Evolutionary conservation across 768 basidiomycete genomes (phyloP).

Genomic region (Melanogaster broomeanus): DNA sequence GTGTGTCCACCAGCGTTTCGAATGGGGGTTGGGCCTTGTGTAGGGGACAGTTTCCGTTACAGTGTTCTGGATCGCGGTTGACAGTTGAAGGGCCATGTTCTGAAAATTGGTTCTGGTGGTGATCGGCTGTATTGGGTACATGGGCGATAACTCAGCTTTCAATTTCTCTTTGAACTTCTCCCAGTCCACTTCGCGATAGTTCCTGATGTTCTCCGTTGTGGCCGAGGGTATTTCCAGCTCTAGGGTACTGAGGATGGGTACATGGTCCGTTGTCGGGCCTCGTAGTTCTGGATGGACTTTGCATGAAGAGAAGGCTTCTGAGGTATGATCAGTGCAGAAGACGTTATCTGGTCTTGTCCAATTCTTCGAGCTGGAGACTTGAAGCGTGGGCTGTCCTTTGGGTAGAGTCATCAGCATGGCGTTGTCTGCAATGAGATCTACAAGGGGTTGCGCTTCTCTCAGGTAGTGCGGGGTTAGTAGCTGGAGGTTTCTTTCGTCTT

Average conservation of each 20-base stretch:
- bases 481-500: constrained; percentile 4
- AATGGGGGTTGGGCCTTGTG: too few species aligned
- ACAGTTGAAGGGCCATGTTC: too few species aligned
- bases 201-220: not conserved
- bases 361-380: not conserved
- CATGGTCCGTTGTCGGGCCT: not conserved
- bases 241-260: not conserved
- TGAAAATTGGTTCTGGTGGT: too few species aligned
- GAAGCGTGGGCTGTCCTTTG: not conserved
- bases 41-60: too few species aligned
- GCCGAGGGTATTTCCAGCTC: not conserved
- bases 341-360: not conserved
- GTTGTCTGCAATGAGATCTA: not conserved
- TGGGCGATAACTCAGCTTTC: too few species aligned
- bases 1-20: too few species aligned
- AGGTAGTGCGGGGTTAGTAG: not conserved
- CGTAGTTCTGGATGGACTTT: not conserved
- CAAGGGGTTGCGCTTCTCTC: not conserved
- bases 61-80: too few species aligned
- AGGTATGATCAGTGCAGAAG: not conserved
- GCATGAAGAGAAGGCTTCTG: not conserved
- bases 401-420: not conserved
- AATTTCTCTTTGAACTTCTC: not conserved
- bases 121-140: too few species aligned
- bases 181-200: not conserved